These are phyloP conservation scores for Yamadazyma jaroonii DNA, from an alignment of 1,139 yeast species.

Conservation along the genomic window DNA sequence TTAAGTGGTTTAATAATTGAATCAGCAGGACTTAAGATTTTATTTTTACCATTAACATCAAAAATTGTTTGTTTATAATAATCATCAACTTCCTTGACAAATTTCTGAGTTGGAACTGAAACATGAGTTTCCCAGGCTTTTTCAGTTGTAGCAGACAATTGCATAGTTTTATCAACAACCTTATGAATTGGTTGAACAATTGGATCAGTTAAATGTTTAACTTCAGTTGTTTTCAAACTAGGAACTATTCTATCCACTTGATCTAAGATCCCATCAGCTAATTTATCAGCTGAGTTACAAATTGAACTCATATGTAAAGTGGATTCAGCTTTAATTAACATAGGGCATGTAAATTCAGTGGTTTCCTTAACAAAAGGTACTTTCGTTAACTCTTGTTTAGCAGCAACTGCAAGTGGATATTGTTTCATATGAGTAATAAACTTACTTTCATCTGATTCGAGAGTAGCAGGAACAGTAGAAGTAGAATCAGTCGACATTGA, in stretches of 20 bases:
- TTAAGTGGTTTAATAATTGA: conserved; percentile 64
- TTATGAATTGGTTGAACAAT: conserved; percentile 37
- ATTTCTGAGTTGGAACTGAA: conserved; percentile 39
- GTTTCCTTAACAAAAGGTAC: conserved; percentile 10
- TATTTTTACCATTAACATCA: conserved; percentile 60
- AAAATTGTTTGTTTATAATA: conserved; percentile 37
- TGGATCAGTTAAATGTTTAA: conserved; percentile 40
- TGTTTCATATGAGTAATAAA: conserved; percentile 14
- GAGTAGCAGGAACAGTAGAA: conserved; percentile 3
- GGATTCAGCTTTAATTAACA: conserved; percentile 6
- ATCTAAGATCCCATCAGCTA: conserved; percentile 31
- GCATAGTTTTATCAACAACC: conserved; percentile 5
- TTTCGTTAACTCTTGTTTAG: conserved; percentile 9
- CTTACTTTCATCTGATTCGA: conserved; percentile 4
- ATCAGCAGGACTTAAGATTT: conserved; percentile 58
- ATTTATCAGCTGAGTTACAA: conserved; percentile 24
- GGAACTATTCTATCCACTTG: conserved; percentile 37
- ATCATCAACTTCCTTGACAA: conserved; percentile 37
- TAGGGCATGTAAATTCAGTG: conserved; percentile 4
- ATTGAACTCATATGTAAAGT: conserved; percentile 1
- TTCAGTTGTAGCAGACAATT: conserved; percentile 15
- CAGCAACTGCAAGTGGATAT: conserved; percentile 13
- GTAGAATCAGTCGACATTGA: conserved; percentile 3
- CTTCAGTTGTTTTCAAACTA: conserved; percentile 34
- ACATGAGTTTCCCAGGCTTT: conserved; percentile 21